A percentile compares a stretch with the other conserved stretches of the same genome.
These are phyloP conservation scores for Colletotrichum cordylinicola DNA, from an alignment of 2,329 filamentous ascomycete species.

Conservation along the genomic window DNA sequence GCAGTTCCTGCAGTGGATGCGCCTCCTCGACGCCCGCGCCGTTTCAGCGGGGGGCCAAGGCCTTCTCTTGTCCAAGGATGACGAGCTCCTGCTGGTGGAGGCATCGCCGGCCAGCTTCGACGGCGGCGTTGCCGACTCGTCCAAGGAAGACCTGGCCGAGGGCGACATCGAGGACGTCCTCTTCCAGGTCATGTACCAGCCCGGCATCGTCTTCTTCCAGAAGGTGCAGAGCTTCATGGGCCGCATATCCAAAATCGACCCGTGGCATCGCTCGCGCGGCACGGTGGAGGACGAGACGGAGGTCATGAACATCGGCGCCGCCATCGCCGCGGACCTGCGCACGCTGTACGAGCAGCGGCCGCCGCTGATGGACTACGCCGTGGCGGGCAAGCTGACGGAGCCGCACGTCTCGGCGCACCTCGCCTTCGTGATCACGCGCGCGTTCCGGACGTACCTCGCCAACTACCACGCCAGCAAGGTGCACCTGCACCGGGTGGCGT, in stretches of 20 bases:
- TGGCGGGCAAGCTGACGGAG: conserved; percentile 54
- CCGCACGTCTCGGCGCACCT: conserved; percentile 54
- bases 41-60: conserved; percentile 63
- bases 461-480: conserved; percentile 63
- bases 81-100: conserved; percentile 50
- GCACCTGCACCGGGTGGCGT: conserved; percentile 62
- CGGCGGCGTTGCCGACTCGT: conserved; percentile 29
- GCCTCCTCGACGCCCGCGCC: conserved; percentile 59
- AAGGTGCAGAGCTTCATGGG: conserved; percentile 64
- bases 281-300: conserved; percentile 64
- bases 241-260: conserved; percentile 61
- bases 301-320: conserved; percentile 58
- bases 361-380: conserved; percentile 60
- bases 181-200: conserved; percentile 61
- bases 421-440: conserved; percentile 54
- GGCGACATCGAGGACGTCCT: conserved; percentile 54
- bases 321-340: conserved; percentile 56
- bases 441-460: conserved; percentile 60
- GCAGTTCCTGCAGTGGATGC: conserved; percentile 59
- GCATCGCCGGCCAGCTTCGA: conserved; percentile 47
- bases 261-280: conserved; percentile 59
- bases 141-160: conserved; percentile 25
- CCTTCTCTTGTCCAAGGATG: conserved; percentile 53
- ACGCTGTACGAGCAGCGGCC: conserved; percentile 56
- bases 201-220: conserved; percentile 61